phyloP scores from a whole-genome alignment of 2,329 filamentous ascomycete genomes.

The Pseudogymnoascus sp. region DNA sequence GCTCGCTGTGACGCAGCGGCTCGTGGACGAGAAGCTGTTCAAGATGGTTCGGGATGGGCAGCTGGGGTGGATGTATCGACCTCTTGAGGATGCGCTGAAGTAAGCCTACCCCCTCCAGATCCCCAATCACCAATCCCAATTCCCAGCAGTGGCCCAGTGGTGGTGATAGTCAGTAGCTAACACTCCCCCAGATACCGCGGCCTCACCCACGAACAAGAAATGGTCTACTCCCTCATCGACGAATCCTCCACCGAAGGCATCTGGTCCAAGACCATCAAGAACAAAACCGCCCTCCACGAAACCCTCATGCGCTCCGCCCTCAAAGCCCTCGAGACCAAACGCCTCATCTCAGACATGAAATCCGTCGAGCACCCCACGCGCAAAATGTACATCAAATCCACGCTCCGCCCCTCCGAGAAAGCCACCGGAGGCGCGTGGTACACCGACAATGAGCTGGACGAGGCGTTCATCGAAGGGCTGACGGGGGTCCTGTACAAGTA shows the following conservation, averaged over 20 bases:
- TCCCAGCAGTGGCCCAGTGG: not conserved
- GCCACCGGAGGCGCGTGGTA: conserved; percentile 94
- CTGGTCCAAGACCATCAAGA: conserved; percentile 81
- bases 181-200: conserved; percentile 42
- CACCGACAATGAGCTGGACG: conserved; percentile 81
- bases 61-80: conserved; percentile 52
- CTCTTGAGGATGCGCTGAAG: conserved; percentile 54
- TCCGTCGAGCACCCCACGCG: conserved; percentile 84
- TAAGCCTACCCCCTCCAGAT: conserved; percentile 28
- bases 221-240: conserved; percentile 87
- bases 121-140: not conserved
- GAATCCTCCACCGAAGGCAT: conserved; percentile 76
- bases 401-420: conserved; percentile 76
- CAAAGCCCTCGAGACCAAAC: conserved; percentile 74
- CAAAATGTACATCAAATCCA: conserved; percentile 92
- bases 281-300: conserved; percentile 73
- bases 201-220: conserved; percentile 64
- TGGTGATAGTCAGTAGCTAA: not conserved
- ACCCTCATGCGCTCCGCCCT: conserved; percentile 71
- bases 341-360: conserved; percentile 80
- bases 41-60: conserved; percentile 37
- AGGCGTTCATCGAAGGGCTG: conserved; percentile 74
- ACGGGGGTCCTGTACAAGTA: conserved; percentile 65
- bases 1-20: conserved; percentile 46
- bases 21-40: conserved; percentile 54